Conservation (phyloP, 1,284 basidiomycete species). For the Leccinum subatratum region DNA sequence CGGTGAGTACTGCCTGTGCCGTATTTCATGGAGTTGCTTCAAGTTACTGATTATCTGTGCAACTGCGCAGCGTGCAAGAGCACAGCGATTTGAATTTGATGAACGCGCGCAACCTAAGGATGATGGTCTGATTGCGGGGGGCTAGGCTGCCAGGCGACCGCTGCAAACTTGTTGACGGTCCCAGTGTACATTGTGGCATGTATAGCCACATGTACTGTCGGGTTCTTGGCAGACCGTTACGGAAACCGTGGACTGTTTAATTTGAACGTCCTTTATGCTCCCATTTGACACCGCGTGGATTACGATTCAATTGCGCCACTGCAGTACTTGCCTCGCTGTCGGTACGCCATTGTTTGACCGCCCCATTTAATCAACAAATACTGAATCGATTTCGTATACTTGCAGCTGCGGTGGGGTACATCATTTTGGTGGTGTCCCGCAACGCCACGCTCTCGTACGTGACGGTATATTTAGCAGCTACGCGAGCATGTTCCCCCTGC, state of each 20-base stretch:
- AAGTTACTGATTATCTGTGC: slow-evolving; percentile 8
- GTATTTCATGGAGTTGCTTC: neutral
- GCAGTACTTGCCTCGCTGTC: slow-evolving; percentile 34
- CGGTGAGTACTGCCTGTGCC: slow-evolving; percentile 43
- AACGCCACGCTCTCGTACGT: slow-evolving; percentile 64
- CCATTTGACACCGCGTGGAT: neutral
- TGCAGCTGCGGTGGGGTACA: slow-evolving; percentile 52
- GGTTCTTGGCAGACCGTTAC: slow-evolving; percentile 57
- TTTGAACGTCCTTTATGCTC: slow-evolving; percentile 41
- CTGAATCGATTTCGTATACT: slow-evolving; percentile 8
- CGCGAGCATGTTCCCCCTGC: slow-evolving; percentile 34
- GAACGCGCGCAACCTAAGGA: slow-evolving; percentile 82
- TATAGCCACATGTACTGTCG: slow-evolving; percentile 58
- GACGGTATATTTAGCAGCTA: slow-evolving; percentile 63
- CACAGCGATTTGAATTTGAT: slow-evolving; percentile 80
- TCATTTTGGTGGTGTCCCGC: slow-evolving; percentile 60
- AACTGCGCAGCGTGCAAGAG: slow-evolving; percentile 56
- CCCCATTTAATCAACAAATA: neutral
- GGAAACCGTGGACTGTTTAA: slow-evolving; percentile 60
- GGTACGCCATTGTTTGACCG: slow-evolving; percentile 31
- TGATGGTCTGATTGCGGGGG: slow-evolving; percentile 1
- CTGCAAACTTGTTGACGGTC: slow-evolving; percentile 67
- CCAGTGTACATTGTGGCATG: slow-evolving; percentile 68
- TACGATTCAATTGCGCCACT: slow-evolving; percentile 1
- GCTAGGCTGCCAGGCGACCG: slow-evolving; percentile 60